A percentile compares a stretch with the other conserved stretches of the same genome.
Conservation (phyloP, 2,329 filamentous ascomycete species). For the Aspergillus chevalieri region DNA sequence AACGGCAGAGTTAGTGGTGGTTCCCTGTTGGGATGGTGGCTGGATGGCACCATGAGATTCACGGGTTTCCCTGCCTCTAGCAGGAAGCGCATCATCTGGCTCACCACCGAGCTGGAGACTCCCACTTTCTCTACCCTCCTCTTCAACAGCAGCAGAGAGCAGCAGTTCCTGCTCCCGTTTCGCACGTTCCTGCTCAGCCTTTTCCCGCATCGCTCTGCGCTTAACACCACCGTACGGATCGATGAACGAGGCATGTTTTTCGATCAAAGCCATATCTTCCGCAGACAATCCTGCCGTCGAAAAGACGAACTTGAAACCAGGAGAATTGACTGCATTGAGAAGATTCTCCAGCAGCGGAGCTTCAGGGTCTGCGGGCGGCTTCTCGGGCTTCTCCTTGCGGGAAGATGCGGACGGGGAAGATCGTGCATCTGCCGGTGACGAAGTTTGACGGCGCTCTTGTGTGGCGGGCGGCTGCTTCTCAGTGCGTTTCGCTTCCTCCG, state of each 20-base stretch:
- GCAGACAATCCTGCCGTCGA: slow-evolving; percentile 40
- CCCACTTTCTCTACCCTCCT: slow-evolving; percentile 74
- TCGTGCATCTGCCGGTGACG: slow-evolving; percentile 16
- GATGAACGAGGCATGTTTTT: slow-evolving; percentile 68
- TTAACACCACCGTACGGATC: slow-evolving; percentile 77
- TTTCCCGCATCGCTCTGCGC: slow-evolving; percentile 69
- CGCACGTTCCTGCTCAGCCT: slow-evolving; percentile 55
- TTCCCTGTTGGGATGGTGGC: slow-evolving; percentile 66
- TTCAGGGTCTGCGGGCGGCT: slow-evolving; percentile 17
- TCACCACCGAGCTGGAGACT: slow-evolving; percentile 89
- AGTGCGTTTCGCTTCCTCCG: slow-evolving; percentile 29
- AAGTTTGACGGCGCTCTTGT: slow-evolving; percentile 21
- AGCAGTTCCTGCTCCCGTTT: slow-evolving; percentile 51
- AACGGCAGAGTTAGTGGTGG: slow-evolving; percentile 37
- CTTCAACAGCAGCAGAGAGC: slow-evolving; percentile 49
- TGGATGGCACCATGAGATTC: slow-evolving; percentile 64
- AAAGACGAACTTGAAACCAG: slow-evolving; percentile 51
- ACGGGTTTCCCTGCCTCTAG: slow-evolving; percentile 42
- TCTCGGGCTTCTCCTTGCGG: slow-evolving; percentile 3
- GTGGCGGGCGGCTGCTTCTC: slow-evolving; percentile 24
- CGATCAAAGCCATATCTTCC: slow-evolving; percentile 48
- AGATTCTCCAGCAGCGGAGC: slow-evolving; percentile 34
- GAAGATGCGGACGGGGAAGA: slow-evolving; percentile 16
- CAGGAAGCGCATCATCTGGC: slow-evolving; percentile 68
- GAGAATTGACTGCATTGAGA: slow-evolving; percentile 43